Evolutionary conservation across 2,329 filamentous ascomycete species (phyloP).

Genomic region (Tothia fuscella): DNA sequence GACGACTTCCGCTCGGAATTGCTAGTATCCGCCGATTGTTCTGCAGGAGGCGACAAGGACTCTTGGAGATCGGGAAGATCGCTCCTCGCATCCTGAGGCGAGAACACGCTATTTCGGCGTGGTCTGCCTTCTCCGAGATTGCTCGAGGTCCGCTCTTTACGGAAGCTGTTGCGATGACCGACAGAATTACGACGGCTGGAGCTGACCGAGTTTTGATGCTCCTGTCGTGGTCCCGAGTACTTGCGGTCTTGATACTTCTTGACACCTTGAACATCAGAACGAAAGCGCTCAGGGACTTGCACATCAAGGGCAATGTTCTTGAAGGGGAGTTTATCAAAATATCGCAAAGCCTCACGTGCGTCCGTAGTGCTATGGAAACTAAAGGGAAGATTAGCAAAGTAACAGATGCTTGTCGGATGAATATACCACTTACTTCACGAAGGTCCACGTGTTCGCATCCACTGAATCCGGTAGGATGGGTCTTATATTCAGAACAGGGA

Average conservation of each 20-base stretch:
- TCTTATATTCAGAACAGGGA: constrained; percentile 1
- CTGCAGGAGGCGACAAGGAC: background rate
- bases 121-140: background rate
- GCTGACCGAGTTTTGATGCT: no score
- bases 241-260: no score
- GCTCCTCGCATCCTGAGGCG: constrained; percentile 7
- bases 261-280: background rate
- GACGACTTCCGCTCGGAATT: background rate
- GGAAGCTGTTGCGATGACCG: background rate
- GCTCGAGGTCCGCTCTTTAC: background rate
- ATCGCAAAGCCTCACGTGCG: constrained; percentile 1
- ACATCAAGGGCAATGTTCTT: background rate
- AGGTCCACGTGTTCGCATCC: background rate
- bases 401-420: no score
- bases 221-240: no score
- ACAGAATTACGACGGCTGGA: no score
- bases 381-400: no score
- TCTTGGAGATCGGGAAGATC: constrained; percentile 5
- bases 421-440: background rate
- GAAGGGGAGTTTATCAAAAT: background rate
- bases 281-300: constrained; percentile 4
- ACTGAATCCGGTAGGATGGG: background rate
- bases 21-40: background rate
- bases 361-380: constrained; percentile 4
- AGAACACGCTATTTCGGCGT: constrained; percentile 7